Base-by-base conservation (phyloP, 768 basidiomycete species). In the Mrakia frigida region DNA sequence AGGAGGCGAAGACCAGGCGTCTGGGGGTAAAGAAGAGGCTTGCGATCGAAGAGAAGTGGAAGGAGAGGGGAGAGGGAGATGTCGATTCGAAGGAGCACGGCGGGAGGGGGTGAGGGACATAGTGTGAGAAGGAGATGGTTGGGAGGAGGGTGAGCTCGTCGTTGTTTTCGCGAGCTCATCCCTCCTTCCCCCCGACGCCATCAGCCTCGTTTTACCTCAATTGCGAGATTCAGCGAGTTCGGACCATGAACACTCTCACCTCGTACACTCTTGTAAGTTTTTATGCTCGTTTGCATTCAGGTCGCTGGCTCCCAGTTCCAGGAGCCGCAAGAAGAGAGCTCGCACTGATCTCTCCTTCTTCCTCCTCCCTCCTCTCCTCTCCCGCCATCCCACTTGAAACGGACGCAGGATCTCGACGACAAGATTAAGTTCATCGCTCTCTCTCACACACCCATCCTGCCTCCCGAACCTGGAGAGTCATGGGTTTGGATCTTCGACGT, bases 31-130 rank as follows among this genome's bases (percentile, higher is more conserved):
- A 46, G 46, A 39, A 33, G 52, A 35, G 53, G 50, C 35, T 9
- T 50, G 53, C 33, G 52, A 53, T 16, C 35, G 52, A 16, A 53
- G 33, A 0, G 46, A 52, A 35, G 33, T 72, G 2, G 70, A 31
- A 16, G 70, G 70, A n/a, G 70, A 72, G 35, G 70, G 52, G 18
- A 72, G 52, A 23, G 52, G 70, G 6, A 72, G 70, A n/a, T 50
- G 46, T 2, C 70, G 33, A 7, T 28, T 31, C 23, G 69, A 53
- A 25, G 43, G 69, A 35, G 50, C 50, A 0, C 46, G 69, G 16
- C 69, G 69, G 43, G 69, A 50, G 43, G 69, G 50, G 21, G 46
- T 31, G 69, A 53, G 46, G 25, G 46, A 28, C 37, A 52, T n/a
- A n/a, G n/a, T n/a, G n/a, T 43, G 46, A 14, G 46, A 50, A 50